Percentiles rank a stretch among this genome's conserved stretches.
Conservation (phyloP, 495 filamentous ascomycete genomes). For the Hyaloscypha finlandica region DNA sequence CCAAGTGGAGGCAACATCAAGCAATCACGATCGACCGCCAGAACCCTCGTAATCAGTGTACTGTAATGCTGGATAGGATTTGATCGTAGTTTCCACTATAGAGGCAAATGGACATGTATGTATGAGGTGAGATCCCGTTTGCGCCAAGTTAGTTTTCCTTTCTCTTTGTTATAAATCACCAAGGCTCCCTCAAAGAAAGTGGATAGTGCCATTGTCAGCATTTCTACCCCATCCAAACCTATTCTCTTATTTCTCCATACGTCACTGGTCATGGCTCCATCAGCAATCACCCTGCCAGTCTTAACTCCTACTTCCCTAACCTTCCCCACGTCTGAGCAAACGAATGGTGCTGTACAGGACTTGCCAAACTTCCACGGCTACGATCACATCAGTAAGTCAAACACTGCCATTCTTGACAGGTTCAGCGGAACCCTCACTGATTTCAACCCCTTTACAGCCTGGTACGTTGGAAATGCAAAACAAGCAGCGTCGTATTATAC, state of each 20-base stretch:
- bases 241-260: slow-evolving; percentile 2
- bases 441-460: slow-evolving; percentile 45
- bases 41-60: slow-evolving; percentile 4
- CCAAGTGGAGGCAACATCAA: slow-evolving; percentile 12
- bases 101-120: background rate
- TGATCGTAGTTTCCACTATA: background rate
- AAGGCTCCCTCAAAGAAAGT: background rate
- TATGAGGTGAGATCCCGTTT: slow-evolving; percentile 5
- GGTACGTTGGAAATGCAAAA: slow-evolving; percentile 96
- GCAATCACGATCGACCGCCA: background rate
- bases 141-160: background rate
- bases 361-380: slow-evolving; percentile 63
- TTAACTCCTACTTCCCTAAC: slow-evolving; percentile 42
- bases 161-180: slow-evolving; percentile 4
- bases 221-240: background rate
- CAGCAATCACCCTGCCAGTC: slow-evolving; percentile 62
- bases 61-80: background rate
- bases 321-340: slow-evolving; percentile 36
- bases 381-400: slow-evolving; percentile 59
- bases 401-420: too few relatives aligned
- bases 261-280: slow-evolving; percentile 62
- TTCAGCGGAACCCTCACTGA: too few relatives aligned
- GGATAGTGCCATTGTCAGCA: slow-evolving; percentile 10
- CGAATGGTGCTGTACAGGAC: slow-evolving; percentile 40
- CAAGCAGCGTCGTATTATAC: slow-evolving; percentile 87